Conservation (phyloP, 177 flowering plant species). For the Vitis hybrid region DNA sequence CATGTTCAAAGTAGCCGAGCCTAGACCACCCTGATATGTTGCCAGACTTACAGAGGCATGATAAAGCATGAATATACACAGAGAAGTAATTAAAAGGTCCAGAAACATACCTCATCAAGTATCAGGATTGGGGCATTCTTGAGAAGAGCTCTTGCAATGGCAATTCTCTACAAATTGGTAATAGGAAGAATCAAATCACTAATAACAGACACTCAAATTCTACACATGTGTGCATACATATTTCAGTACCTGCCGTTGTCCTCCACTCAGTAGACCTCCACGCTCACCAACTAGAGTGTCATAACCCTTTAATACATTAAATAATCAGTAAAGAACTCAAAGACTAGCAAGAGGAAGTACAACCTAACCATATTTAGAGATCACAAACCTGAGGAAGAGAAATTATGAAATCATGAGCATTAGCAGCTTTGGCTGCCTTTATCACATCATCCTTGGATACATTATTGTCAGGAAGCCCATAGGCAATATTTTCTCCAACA, state of each 20-base stretch:
- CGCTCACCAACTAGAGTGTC: slow-evolving; percentile 97
- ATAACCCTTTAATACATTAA: slow-evolving; percentile 60
- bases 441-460: slow-evolving; percentile 90
- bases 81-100: background rate
- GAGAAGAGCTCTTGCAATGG: slow-evolving; percentile 92
- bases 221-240: background rate
- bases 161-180: slow-evolving; percentile 71
- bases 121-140: slow-evolving; percentile 94
- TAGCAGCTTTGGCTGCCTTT: slow-evolving; percentile 97
- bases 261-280: slow-evolving; percentile 93
- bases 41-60: background rate
- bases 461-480: slow-evolving; percentile 86
- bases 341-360: background rate
- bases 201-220: background rate
- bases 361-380: background rate
- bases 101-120: slow-evolving; percentile 77
- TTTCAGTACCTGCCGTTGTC: slow-evolving; percentile 85
- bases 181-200: slow-evolving; percentile 5
- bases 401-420: slow-evolving; percentile 96
- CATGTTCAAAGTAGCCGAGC: background rate
- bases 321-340: slow-evolving; percentile 3
- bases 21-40: background rate
- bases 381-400: slow-evolving; percentile 84
- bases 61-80: background rate
- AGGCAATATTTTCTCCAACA: slow-evolving; percentile 97